Percentiles rank a stretch among this genome's conserved stretches.
Evolutionary conservation across 306 rosid genomes (phyloP).

Genomic region (Albizia julibrissin): DNA sequence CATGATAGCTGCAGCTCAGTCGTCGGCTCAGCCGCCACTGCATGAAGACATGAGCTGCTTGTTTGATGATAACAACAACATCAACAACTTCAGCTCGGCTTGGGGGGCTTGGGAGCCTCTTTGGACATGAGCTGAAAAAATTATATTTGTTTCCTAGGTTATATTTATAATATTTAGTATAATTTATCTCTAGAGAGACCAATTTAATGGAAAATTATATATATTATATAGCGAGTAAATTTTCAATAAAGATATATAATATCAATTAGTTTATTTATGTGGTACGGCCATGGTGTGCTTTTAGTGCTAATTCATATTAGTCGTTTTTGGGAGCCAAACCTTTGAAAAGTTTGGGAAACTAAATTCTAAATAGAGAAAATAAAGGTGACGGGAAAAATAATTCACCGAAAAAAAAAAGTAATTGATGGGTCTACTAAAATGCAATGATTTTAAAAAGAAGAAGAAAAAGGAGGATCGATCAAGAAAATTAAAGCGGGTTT

Average conservation of each 20-base stretch:
- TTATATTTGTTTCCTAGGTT: background rate
- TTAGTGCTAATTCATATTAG: constrained; percentile 33
- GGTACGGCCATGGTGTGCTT: constrained; percentile 37
- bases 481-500: constrained; percentile 30
- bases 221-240: constrained; percentile 25
- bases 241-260: constrained; percentile 43
- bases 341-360: constrained; percentile 32
- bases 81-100: constrained; percentile 44
- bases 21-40: constrained; percentile 44
- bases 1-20: background rate
- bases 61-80: constrained; percentile 52
- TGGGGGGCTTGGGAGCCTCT: constrained; percentile 74
- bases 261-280: constrained; percentile 23
- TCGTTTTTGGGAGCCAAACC: constrained; percentile 43
- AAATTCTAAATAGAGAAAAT: background rate
- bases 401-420: background rate
- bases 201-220: constrained; percentile 12
- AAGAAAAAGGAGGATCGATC: constrained; percentile 6
- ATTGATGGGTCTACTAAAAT: constrained; percentile 36
- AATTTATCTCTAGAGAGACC: constrained; percentile 7
- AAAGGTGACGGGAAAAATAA: background rate
- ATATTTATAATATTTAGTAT: background rate
- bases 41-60: constrained; percentile 52
- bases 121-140: constrained; percentile 52
- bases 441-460: background rate